Conservation (phyloP, 441 rosid species). For the Biscutella laevigata region DNA sequence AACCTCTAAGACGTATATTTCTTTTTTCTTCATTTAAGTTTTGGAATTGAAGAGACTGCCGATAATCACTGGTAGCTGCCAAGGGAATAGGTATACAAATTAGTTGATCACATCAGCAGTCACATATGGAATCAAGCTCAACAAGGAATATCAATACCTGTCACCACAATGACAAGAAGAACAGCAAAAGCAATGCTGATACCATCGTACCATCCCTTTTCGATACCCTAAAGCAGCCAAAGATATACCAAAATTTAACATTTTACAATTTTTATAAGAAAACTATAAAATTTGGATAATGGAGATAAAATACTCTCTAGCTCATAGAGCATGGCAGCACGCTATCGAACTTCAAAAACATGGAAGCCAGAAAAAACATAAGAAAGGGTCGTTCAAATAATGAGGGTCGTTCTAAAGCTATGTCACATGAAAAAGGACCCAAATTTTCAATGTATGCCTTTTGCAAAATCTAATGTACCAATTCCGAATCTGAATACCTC, state of each 20-base stretch:
- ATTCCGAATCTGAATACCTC: conserved; percentile 49
- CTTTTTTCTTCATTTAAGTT: conserved; percentile 92
- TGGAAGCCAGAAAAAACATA: background rate
- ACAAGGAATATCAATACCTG: too few species aligned
- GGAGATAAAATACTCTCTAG: too few species aligned
- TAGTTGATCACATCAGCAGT: too few species aligned
- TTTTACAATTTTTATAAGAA: too few species aligned
- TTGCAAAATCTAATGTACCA: conserved; percentile 3
- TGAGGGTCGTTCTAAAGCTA: background rate
- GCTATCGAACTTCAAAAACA: background rate
- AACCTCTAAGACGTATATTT: too few species aligned
- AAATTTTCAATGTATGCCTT: background rate
- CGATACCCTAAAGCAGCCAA: too few species aligned
- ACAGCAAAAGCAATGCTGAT: conserved; percentile 98
- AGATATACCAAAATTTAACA: too few species aligned
- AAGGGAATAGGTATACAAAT: too few species aligned
- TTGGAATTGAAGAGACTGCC: conserved; percentile 94
- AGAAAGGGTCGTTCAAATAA: background rate
- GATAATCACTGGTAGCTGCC: conserved; percentile 94
- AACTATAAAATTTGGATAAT: too few species aligned
- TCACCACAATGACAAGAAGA: conserved; percentile 79
- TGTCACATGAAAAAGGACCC: background rate
- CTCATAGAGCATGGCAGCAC: too few species aligned
- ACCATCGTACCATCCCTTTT: conserved; percentile 99
- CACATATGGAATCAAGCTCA: too few species aligned